Evolutionary conservation across 306 rosid genomes (phyloP).

Genomic region (Hippophae gyantsensis): DNA sequence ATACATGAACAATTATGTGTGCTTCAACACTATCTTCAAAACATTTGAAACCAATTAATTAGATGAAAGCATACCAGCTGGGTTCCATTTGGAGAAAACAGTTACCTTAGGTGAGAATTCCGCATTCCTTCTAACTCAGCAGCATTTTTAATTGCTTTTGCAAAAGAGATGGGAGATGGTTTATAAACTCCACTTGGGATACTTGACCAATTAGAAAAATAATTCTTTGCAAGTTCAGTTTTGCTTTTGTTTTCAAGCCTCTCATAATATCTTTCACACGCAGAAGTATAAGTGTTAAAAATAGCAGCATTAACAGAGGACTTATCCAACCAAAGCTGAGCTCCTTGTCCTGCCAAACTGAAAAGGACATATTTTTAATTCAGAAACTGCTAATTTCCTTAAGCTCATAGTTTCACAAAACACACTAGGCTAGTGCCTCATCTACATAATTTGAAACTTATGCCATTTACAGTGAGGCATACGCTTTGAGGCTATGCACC

Average conservation of each 20-base stretch:
- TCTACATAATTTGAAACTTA: too few relatives aligned
- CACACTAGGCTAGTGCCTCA: too few relatives aligned
- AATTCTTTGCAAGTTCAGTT: conserved; percentile 26
- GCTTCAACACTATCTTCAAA: conserved; percentile 7
- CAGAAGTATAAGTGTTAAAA: conserved; percentile 58
- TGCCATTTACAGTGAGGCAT: too few relatives aligned
- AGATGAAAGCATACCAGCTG: conserved; percentile 15
- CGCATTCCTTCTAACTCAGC: conserved; percentile 82
- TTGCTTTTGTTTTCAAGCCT: conserved; percentile 35
- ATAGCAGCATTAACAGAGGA: conserved; percentile 86
- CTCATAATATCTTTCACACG: conserved; percentile 48
- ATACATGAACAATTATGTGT: background rate
- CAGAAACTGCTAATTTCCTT: too few relatives aligned
- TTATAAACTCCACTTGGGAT: conserved; percentile 42
- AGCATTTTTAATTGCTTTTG: conserved; percentile 82
- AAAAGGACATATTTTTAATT: conserved; percentile 4
- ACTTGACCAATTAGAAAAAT: conserved; percentile 31
- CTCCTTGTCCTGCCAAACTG: conserved; percentile 70
- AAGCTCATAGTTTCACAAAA: too few relatives aligned
- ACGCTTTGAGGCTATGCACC: too few relatives aligned
- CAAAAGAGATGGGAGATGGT: conserved; percentile 59
- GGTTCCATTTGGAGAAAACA: conserved; percentile 11
- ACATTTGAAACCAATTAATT: conserved; percentile 13
- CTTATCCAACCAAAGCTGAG: conserved; percentile 74
- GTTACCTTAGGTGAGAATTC: conserved; percentile 70